Base-by-base conservation (phyloP, 805 yeast genomes). In the Metschnikowia continentalis region DNA sequence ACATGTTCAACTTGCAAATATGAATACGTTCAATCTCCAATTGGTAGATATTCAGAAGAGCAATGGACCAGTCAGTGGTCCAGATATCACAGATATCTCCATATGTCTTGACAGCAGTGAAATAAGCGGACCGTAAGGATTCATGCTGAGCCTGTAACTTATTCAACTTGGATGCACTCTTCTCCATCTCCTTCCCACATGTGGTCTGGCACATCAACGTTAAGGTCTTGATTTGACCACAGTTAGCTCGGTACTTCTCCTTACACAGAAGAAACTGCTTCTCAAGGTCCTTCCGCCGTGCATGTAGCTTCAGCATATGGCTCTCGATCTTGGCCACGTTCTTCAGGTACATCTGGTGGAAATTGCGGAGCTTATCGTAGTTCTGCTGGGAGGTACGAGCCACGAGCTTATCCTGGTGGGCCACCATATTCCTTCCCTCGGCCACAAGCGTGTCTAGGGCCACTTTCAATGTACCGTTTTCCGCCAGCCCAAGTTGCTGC, bases 1-100 rank as follows among this genome's bases (percentile, higher is more conserved):
- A 90, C 52, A 90, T 66, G 57, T 83, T 87, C 15, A 84, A 72
- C 60, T 88, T 85, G 50, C 86, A 62, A 54, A 83, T 78, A 59
- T 84, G 85, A 49, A 88, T 79, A 54, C 91, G 77, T 62, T 86
- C 90, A 45, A 81, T 80, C 62, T 89, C 96, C 43, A 86, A 66
- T 48, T 71, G 77, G 66, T 89, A 90, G 54, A 85, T 73, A 54
- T 78, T 78, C 55, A 77, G 81, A 42, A 88, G 78, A 0, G 86
- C 75, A 5, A 72, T 62, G 51, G 76, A 73, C 96, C 96, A 89
- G 57, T 88, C 90, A 32, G 80, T 68, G 49, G 79, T 77, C 85
- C 89, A 90, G 2, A 76, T 65, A 35, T 84, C 86, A 54, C 80
- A 77, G 17, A 82, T 63, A 40, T 82, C 82, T 17, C 80, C 79